Evolutionary conservation across 768 basidiomycete genomes (phyloP), one percentile per base, ranked within the genome.

Genomic region (Flagelloscypha sp.): DNA sequence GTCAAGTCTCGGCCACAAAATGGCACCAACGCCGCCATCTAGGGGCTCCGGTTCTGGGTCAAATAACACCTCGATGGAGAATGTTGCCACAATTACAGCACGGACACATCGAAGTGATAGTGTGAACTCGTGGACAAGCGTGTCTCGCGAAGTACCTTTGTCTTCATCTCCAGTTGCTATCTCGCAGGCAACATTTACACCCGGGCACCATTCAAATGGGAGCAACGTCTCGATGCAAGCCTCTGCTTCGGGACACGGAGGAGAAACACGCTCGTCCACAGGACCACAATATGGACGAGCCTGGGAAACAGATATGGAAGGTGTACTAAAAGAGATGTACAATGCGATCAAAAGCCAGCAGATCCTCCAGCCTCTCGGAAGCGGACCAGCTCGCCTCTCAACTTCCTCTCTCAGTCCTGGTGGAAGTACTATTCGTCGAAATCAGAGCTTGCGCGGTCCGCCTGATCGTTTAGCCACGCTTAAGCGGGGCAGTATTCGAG

Each of bases 261-360:
- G 50, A 50, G 45, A 75, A 42, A 43, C 30, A 33, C 53, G 46
- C 17, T 30, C 43, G 3, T 41, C 48, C 8, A 55, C 38, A 28
- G 52, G 44, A 48, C 51, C n/a, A 49, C 47, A 7, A 52, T 80
- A 77, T 50, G 76, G 74, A 31, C 77, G 80, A 18, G 70, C 59
- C 31, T 93, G 89, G 88, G 89, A 94, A 52, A 55, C 51, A 9
- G 92, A 94, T 38, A 79, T 97, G 72, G 93, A 97, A 57, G 70
- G 46, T 39, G 50, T 87, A 43, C 73, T 99, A 43, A 93, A 89
- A 87, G 95, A 99, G 51, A 94, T 99, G 72, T 99, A 92, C 65
- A 74, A 68, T 47, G 81, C 90, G 6, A 79, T 98, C 59, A 92
- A 93, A 62, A 75, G 68, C 25, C 85, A 92, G 48, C 86, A 92